These are phyloP conservation scores for Termitomyces sp. DNA, from an alignment of 768 basidiomycete genomes.

Conservation along the genomic window DNA sequence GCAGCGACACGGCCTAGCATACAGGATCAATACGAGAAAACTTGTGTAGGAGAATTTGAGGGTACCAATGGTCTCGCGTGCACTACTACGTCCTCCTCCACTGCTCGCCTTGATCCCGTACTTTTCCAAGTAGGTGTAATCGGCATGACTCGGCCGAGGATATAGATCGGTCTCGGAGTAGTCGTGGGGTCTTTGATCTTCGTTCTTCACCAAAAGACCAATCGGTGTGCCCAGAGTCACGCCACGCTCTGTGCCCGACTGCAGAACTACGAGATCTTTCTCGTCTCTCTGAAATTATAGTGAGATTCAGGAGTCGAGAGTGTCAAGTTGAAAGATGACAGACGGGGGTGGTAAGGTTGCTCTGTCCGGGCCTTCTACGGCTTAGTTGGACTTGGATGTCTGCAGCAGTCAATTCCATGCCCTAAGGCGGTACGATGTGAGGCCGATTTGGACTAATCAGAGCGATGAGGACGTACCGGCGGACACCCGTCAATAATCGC, in stretches of 20 bases:
- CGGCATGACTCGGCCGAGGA: slow-evolving; percentile 96
- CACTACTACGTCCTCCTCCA: slow-evolving; percentile 92
- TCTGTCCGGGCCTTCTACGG: slow-evolving; percentile 92
- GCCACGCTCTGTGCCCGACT: slow-evolving; percentile 91
- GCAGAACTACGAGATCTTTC: slow-evolving; percentile 89
- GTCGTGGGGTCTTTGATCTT: slow-evolving; percentile 97
- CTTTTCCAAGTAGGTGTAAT: slow-evolving; percentile 96
- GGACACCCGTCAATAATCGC: slow-evolving; percentile 98
- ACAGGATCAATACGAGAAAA: slow-evolving; percentile 1
- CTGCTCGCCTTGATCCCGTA: slow-evolving; percentile 97
- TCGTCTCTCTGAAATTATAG: slow-evolving; percentile 70
- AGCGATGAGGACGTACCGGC: slow-evolving; percentile 54
- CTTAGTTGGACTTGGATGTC: slow-evolving; percentile 93
- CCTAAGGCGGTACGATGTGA: slow-evolving; percentile 43
- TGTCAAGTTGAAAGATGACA: slow-evolving; percentile 27
- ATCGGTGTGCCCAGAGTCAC: slow-evolving; percentile 98
- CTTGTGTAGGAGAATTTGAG: background rate
- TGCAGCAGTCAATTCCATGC: slow-evolving; percentile 69
- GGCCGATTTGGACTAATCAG: background rate
- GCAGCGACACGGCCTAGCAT: slow-evolving; percentile 87
- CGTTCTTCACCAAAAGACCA: slow-evolving; percentile 93
- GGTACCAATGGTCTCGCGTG: slow-evolving; percentile 93
- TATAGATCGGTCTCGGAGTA: slow-evolving; percentile 98
- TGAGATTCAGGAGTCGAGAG: slow-evolving; percentile 1
- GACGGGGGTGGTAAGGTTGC: slow-evolving; percentile 93